Evolutionary conservation across 2,329 filamentous ascomycete species (phyloP), one percentile per base, ranked within the genome.

Genomic region (Ceratocystis alfenasii): DNA sequence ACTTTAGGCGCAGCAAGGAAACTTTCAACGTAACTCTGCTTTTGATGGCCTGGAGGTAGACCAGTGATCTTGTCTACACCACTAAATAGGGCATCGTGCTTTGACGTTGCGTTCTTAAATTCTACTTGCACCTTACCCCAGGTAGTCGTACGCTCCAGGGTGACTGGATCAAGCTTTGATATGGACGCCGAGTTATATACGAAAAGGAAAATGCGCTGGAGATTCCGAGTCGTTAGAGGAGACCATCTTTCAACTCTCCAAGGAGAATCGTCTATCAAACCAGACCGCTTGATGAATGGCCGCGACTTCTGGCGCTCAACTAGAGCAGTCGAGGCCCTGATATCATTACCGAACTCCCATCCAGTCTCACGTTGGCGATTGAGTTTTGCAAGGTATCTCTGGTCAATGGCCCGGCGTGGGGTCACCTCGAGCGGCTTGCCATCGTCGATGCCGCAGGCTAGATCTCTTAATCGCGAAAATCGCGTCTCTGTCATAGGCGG

Each of bases 401-500:
- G 28, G 44, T 20, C 15, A 17, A 67, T 60, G 36, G 57, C 36
- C 2, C 66, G 63, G 20, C 66, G 55, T 2, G 63, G 66, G 2
- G 41, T 67, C 10, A 67, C 48, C 15, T 25, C 41, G 15, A 67
- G 57, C 12, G 63, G 63, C 50, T 65, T 67, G 30, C 63, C 66
- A 3, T 67, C 44, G 45, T 67, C 63, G 33, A 62, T 55, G 10
- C 66, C 66, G 28, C 44, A 36, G 46, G 66, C 66, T 2, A 67
- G 53, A 28, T 67, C 63, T 15, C 46, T 30, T 15, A 67, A 48
- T 33, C 64, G 55, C 28, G 3, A 8, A 25, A 62, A 67, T 5
- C 28, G 59, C 2, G 66, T 63, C 41, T 67, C 66, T 17, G 66
- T 63, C 63, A 67, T 65, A n/a, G 66, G 66, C n/a, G 82, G 81